Evolutionary conservation across 225 moss, liverwort and hornwort species (phyloP).

Genomic region (Sphagnum tenellum): DNA sequence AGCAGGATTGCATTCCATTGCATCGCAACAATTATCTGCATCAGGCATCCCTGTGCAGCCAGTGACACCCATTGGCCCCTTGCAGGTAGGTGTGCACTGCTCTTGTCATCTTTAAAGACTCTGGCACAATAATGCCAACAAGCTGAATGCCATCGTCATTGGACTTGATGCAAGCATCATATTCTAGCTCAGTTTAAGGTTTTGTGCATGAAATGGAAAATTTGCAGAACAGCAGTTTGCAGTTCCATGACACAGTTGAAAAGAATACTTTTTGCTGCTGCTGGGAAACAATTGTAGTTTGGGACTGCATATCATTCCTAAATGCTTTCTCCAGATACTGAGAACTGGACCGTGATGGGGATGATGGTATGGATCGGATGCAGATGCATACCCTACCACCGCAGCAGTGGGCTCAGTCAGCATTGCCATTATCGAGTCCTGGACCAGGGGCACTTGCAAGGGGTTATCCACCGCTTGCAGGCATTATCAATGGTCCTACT

Average conservation of each 20-base stretch:
- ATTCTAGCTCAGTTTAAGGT: too few relatives aligned
- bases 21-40: conserved; percentile 65
- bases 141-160: too few relatives aligned
- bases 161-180: too few relatives aligned
- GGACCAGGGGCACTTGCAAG: conserved; percentile 76
- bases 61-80: conserved; percentile 56
- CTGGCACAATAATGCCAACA: too few relatives aligned
- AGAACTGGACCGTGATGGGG: too few relatives aligned
- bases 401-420: conserved; percentile 52
- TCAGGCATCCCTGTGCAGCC: conserved; percentile 64
- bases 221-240: too few relatives aligned
- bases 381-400: conserved; percentile 73
- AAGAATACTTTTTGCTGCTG: too few relatives aligned
- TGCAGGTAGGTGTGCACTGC: conserved; percentile 50
- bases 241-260: too few relatives aligned
- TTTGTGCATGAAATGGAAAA: too few relatives aligned
- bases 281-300: too few relatives aligned
- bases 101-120: not conserved
- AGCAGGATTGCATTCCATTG: conserved; percentile 59
- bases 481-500: conserved; percentile 44
- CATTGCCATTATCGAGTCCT: conserved; percentile 49
- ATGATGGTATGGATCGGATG: not conserved
- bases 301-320: too few relatives aligned
- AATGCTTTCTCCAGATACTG: too few relatives aligned
- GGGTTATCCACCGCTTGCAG: conserved; percentile 78